Evolutionary conservation across 306 rosid species (phyloP).

Genomic region (Begonia loranthoides): DNA sequence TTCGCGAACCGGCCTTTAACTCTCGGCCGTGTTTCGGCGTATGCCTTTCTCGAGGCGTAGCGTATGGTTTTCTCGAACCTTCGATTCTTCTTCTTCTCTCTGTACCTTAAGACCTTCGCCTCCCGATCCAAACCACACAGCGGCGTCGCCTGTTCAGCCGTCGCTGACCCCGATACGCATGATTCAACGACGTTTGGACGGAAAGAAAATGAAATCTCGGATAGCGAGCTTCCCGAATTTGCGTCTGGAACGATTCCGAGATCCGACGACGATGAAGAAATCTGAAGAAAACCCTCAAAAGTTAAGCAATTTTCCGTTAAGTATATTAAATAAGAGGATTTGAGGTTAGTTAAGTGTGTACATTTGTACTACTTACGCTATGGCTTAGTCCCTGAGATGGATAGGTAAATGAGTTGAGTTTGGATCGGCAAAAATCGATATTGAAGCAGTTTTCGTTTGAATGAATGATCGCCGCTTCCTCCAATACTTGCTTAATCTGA

Average conservation of each 20-base stretch:
- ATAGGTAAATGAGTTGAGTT: constrained; percentile 44
- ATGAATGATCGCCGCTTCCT: constrained; percentile 13
- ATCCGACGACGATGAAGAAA: constrained; percentile 68
- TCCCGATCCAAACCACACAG: constrained; percentile 55
- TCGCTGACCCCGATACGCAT: constrained; percentile 16
- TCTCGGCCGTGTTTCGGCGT: constrained; percentile 79
- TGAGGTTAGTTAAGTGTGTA: too few species aligned
- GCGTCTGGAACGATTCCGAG: constrained; percentile 80
- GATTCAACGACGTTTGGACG: constrained; percentile 31
- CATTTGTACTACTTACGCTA: constrained; percentile 33
- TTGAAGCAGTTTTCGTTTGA: constrained; percentile 36
- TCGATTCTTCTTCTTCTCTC: constrained; percentile 76
- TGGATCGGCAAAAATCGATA: constrained; percentile 59
- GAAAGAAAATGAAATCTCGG: constrained; percentile 40
- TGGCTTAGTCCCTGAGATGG: constrained; percentile 60
- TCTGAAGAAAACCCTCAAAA: constrained; percentile 18
- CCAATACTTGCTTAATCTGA: constrained; percentile 23
- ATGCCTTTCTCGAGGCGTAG: constrained; percentile 71
- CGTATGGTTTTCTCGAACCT: constrained; percentile 73
- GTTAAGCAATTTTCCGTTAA: not conserved
- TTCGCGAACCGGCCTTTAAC: constrained; percentile 76
- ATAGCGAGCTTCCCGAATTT: constrained; percentile 31
- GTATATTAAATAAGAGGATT: too few species aligned
- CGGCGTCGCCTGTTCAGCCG: constrained; percentile 30
- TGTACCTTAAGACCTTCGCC: constrained; percentile 71